Conservation (phyloP, 2,329 filamentous ascomycete genomes). For the Colletotrichum lini region DNA sequence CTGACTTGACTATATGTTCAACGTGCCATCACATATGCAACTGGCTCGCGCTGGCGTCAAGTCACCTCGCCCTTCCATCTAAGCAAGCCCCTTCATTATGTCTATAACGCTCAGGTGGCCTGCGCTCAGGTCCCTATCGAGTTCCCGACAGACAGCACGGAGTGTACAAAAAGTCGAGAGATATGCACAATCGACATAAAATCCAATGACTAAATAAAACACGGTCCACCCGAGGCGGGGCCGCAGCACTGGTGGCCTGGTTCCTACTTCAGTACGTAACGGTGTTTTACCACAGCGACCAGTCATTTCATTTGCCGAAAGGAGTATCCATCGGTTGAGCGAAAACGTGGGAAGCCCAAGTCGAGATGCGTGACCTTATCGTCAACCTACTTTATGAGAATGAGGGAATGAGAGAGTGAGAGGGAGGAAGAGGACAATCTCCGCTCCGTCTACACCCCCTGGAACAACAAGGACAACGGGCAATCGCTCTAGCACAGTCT, state of each 20-base stretch:
- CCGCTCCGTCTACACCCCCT: neutral
- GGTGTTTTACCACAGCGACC: conserved; percentile 7
- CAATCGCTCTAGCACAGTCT: neutral
- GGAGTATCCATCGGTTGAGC: conserved; percentile 10
- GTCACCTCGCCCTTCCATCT: conserved; percentile 23
- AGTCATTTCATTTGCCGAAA: conserved; percentile 23
- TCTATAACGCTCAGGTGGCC: conserved; percentile 31
- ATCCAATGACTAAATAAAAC: neutral
- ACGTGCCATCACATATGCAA: conserved; percentile 50
- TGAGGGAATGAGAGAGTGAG: neutral
- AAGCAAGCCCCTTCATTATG: conserved; percentile 25
- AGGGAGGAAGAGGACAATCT: neutral
- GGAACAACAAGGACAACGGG: neutral
- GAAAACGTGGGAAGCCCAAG: conserved; percentile 18
- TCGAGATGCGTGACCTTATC: conserved; percentile 19
- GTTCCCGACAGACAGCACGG: neutral
- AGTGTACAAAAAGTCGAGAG: conserved; percentile 4
- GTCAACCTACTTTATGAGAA: conserved; percentile 7
- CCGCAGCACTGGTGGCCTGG: conserved; percentile 15
- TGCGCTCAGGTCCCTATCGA: conserved; percentile 17
- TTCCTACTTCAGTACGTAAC: conserved; percentile 20
- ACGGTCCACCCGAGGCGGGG: neutral
- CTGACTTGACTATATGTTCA: conserved; percentile 21
- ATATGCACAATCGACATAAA: conserved; percentile 28
- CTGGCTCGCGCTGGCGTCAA: conserved; percentile 35